Conservation (phyloP, 495 filamentous ascomycete genomes). For the Neurospora tetraspora region DNA sequence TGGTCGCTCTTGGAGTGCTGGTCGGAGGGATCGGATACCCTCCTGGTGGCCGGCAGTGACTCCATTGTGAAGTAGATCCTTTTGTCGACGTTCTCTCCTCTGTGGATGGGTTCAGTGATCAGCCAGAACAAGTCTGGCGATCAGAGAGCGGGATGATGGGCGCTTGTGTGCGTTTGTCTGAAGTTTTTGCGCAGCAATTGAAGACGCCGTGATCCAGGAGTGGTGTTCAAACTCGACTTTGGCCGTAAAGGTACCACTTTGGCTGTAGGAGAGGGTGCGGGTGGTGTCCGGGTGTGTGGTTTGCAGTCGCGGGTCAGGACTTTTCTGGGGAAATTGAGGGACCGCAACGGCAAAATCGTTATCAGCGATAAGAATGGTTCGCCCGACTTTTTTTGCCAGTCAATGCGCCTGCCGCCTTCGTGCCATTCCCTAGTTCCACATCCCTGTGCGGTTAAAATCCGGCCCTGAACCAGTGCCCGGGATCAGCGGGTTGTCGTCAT, state of each 20-base stretch:
- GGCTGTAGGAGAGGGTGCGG: background rate
- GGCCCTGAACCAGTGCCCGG: background rate
- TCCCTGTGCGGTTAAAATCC: background rate
- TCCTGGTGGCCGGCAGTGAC: constrained; percentile 12
- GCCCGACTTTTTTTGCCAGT: background rate
- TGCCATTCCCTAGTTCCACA: background rate
- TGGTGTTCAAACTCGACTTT: background rate
- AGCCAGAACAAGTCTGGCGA: background rate
- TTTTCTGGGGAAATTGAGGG: background rate
- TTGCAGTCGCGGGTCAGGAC: background rate
- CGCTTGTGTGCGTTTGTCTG: background rate
- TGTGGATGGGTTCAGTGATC: background rate
- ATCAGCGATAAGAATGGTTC: constrained; percentile 2
- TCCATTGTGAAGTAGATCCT: constrained; percentile 11
- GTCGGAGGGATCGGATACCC: constrained; percentile 9
- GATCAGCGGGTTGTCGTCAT: background rate
- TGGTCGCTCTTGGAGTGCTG: constrained; percentile 11
- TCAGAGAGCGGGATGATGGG: background rate
- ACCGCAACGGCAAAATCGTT: constrained; percentile 2
- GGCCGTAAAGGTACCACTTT: background rate
- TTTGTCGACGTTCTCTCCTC: background rate
- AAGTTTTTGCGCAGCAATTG: background rate
- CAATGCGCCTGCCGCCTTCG: background rate
- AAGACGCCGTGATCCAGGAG: background rate
- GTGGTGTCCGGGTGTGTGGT: too few relatives aligned